Evolutionary conservation across 768 basidiomycete genomes (phyloP).

Genomic region (Cyclocybe cylindracea): DNA sequence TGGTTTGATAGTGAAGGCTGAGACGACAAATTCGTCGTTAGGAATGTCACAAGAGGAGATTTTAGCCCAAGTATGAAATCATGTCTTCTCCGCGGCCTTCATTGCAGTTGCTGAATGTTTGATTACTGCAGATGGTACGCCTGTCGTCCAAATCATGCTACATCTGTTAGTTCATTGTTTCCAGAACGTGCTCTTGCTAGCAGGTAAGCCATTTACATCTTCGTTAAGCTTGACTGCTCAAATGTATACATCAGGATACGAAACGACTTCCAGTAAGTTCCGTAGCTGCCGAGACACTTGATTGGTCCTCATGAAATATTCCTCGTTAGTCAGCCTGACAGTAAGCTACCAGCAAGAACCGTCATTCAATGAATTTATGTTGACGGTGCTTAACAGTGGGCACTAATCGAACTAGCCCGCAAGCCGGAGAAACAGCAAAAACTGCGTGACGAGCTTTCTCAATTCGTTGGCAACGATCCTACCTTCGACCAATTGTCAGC

Average conservation of each 20-base stretch:
- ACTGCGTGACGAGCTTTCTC: conserved; percentile 49
- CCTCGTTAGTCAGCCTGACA: conserved; percentile 35
- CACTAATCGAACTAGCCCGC: conserved; percentile 54
- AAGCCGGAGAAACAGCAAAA: conserved; percentile 45
- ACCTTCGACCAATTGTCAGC: conserved; percentile 54
- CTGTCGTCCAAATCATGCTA: neutral
- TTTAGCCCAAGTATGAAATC: conserved; percentile 30
- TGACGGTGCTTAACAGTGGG: conserved; percentile 40
- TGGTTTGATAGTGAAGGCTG: conserved; percentile 31
- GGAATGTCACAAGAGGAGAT: conserved; percentile 39
- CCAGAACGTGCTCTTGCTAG: conserved; percentile 37
- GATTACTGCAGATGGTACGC: conserved; percentile 18
- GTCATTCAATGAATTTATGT: neutral
- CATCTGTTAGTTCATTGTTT: neutral
- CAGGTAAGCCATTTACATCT: conserved; percentile 23
- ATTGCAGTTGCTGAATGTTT: too few species aligned
- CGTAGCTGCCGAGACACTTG: too few species aligned
- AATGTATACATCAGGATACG: conserved; percentile 40
- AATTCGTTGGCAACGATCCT: conserved; percentile 45
- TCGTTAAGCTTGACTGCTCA: neutral
- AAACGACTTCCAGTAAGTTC: conserved; percentile 52
- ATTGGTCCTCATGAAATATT: neutral
- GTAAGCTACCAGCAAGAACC: conserved; percentile 16
- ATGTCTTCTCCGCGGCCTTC: neutral
- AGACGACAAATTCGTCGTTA: conserved; percentile 28